These are phyloP conservation scores for Lepraria neglecta DNA, from an alignment of 495 filamentous ascomycete genomes.

Conservation along the genomic window DNA sequence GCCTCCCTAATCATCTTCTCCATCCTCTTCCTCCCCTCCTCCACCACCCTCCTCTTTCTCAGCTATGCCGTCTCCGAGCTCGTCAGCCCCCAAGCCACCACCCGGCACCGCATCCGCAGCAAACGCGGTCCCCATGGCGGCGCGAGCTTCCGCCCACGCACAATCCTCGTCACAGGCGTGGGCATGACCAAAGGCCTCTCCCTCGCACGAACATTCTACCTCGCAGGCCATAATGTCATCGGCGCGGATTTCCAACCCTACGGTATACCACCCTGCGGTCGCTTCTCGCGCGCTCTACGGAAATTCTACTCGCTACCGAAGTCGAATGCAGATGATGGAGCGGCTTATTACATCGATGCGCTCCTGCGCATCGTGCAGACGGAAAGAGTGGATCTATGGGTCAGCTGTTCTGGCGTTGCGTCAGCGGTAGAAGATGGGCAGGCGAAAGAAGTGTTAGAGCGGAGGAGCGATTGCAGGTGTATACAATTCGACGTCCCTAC, in stretches of 20 bases:
- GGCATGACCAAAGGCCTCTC: slow-evolving; percentile 60
- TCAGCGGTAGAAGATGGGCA: slow-evolving; percentile 56
- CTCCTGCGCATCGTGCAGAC: slow-evolving; percentile 52
- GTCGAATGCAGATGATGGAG: slow-evolving; percentile 25
- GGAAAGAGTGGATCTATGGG: slow-evolving; percentile 66
- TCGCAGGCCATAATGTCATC: slow-evolving; percentile 62
- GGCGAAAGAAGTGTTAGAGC: slow-evolving; percentile 56
- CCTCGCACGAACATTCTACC: slow-evolving; percentile 60
- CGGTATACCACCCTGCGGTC: slow-evolving; percentile 35
- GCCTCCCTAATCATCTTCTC: slow-evolving; percentile 44
- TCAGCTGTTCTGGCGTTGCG: slow-evolving; percentile 59
- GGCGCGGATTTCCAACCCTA: slow-evolving; percentile 62
- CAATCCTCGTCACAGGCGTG: slow-evolving; percentile 66
- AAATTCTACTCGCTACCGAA: slow-evolving; percentile 50
- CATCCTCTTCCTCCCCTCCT: slow-evolving; percentile 48
- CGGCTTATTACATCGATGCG: slow-evolving; percentile 40
- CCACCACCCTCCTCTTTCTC: slow-evolving; percentile 44
- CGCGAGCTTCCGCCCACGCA: slow-evolving; percentile 47
- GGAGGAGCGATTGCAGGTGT: slow-evolving; percentile 50
- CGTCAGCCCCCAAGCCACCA: slow-evolving; percentile 1
- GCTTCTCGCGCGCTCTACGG: slow-evolving; percentile 42
- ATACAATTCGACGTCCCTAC: slow-evolving; percentile 50
- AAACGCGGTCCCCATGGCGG: slow-evolving; percentile 16
- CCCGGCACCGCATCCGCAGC: slow-evolving; percentile 29
- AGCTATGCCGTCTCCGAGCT: slow-evolving; percentile 14